Conservation (phyloP, 176 grass and related monocot species). For the Rhipidocladum racemiflorum region DNA sequence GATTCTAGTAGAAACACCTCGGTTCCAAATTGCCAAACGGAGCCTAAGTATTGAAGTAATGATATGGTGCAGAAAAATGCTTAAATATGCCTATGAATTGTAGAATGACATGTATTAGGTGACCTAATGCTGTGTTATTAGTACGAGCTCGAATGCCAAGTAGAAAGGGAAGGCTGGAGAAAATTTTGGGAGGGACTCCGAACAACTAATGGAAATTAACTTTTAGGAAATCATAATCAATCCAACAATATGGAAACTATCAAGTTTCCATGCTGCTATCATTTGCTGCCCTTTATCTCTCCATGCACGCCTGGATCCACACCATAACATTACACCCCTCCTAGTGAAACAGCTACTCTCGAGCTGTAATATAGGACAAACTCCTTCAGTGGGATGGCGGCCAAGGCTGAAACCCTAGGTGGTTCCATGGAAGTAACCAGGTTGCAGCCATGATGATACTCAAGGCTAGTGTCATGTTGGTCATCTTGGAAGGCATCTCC, state of each 20-base stretch:
- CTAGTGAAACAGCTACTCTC: background rate
- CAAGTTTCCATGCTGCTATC: background rate
- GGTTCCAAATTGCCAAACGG: too few relatives aligned
- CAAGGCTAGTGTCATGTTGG: background rate
- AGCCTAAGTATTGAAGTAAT: background rate
- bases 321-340: background rate
- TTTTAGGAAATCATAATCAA: conserved; percentile 3
- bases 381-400: background rate
- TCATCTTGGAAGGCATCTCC: background rate
- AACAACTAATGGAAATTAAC: background rate
- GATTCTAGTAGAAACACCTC: too few relatives aligned
- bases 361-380: background rate
- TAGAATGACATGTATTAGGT: background rate
- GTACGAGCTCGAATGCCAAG: background rate
- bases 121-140: background rate
- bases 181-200: background rate
- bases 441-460: background rate
- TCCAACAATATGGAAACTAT: background rate
- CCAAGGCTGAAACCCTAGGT: background rate
- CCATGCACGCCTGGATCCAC: too few relatives aligned
- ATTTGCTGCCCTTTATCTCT: background rate
- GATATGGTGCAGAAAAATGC: background rate
- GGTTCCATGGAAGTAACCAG: background rate
- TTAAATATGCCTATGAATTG: background rate
- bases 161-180: background rate